Evolutionary conservation across 345 rosid genomes (phyloP).

Genomic region (Citrus trifoliata): DNA sequence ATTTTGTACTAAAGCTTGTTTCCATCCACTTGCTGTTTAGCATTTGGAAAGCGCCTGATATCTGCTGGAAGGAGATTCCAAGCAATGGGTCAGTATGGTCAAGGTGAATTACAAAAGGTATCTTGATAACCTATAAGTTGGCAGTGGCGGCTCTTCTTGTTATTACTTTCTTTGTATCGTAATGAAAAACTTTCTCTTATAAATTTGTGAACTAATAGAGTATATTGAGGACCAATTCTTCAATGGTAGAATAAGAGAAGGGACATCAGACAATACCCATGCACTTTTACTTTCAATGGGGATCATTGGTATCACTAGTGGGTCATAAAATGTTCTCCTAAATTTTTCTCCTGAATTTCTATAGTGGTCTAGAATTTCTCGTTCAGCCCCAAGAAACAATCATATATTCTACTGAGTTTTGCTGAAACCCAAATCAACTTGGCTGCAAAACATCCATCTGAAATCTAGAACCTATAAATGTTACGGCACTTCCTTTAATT

Average conservation of each 20-base stretch:
- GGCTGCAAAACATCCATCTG: not conserved
- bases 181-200: not conserved
- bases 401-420: not conserved
- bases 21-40: constrained; percentile 37
- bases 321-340: not conserved
- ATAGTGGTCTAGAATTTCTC: not conserved
- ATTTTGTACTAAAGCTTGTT: constrained; percentile 23
- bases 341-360: not conserved
- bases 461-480: not conserved
- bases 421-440: not conserved
- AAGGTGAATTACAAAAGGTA: constrained; percentile 92
- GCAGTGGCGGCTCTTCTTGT: constrained; percentile 18
- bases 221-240: not conserved
- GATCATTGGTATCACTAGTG: not conserved
- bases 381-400: not conserved
- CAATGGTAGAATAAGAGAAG: not conserved
- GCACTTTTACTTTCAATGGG: not conserved
- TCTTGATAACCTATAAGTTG: constrained; percentile 10
- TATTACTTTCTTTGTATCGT: not conserved
- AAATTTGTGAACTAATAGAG: not conserved
- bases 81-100: constrained; percentile 90
- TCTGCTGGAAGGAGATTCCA: constrained; percentile 86
- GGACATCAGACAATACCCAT: not conserved
- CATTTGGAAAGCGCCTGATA: constrained; percentile 76
- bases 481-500: not conserved